Conservation (phyloP, 2,329 filamentous ascomycete genomes). For the Beauveria sp. region DNA sequence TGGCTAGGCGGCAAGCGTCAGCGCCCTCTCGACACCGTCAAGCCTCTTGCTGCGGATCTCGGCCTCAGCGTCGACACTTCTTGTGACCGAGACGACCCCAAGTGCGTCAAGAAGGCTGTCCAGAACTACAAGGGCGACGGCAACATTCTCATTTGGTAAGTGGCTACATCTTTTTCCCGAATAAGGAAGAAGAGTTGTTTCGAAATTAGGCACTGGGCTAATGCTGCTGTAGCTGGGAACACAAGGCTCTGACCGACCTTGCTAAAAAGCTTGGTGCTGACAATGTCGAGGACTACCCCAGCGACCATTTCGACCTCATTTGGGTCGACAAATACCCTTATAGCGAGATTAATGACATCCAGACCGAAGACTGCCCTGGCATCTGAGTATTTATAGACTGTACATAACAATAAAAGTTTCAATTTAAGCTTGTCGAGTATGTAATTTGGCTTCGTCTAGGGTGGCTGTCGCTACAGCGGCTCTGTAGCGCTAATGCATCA, state of each 20-base stretch:
- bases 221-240: constrained; percentile 43
- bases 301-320: constrained; percentile 44
- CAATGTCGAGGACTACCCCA: constrained; percentile 42
- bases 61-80: constrained; percentile 46
- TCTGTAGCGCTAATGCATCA: no score
- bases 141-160: constrained; percentile 51
- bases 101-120: constrained; percentile 46
- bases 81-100: constrained; percentile 47
- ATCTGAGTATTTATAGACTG: not conserved
- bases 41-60: constrained; percentile 47
- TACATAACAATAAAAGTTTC: not conserved
- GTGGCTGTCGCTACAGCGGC: no score
- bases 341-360: constrained; percentile 32
- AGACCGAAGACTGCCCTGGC: constrained; percentile 46
- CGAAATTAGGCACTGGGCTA: not conserved
- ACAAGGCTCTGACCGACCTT: constrained; percentile 44
- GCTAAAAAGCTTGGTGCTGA: constrained; percentile 42
- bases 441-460: not conserved
- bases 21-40: constrained; percentile 49
- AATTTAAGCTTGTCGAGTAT: not conserved
- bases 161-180: not conserved
- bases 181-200: no score
- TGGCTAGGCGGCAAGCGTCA: constrained; percentile 38
- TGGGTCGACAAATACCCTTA: constrained; percentile 50
- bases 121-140: constrained; percentile 38